Percentiles rank a stretch among this genome's conserved stretches.
Conservation (phyloP, 2,329 filamentous ascomycete genomes). For the Rasamsonia emersonii region DNA sequence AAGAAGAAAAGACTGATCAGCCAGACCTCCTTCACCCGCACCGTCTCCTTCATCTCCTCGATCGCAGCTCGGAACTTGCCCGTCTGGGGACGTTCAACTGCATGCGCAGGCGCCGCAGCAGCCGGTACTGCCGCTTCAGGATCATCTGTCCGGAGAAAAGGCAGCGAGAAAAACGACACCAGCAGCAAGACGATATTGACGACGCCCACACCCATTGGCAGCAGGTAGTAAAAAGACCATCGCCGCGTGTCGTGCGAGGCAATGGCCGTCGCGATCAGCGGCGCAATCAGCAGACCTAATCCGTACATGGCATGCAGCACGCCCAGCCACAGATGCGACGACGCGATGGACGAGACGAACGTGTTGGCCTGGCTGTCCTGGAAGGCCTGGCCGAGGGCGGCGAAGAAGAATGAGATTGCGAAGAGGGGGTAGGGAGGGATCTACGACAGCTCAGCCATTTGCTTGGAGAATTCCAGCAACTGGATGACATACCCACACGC, state of each 20-base stretch:
- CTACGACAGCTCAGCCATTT: constrained; percentile 50
- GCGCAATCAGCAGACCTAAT: constrained; percentile 48
- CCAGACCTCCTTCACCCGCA: constrained; percentile 37
- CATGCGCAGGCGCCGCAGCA: too few species aligned
- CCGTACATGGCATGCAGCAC: constrained; percentile 58
- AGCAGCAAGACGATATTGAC: constrained; percentile 42
- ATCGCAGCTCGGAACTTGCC: constrained; percentile 10
- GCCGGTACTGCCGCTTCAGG: not conserved
- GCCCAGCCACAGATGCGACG: constrained; percentile 52
- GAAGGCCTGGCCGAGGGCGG: constrained; percentile 52
- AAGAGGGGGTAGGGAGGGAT: constrained; percentile 50
- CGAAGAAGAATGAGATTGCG: constrained; percentile 49
- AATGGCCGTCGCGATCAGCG: constrained; percentile 47
- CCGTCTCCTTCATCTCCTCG: constrained; percentile 17
- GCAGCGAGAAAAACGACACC: constrained; percentile 42
- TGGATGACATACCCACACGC: too few species aligned
- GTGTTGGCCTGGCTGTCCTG: constrained; percentile 58
- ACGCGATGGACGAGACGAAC: constrained; percentile 45
- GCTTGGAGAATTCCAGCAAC: too few species aligned
- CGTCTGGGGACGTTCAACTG: not conserved
- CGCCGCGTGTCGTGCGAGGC: constrained; percentile 31
- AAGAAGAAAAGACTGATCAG: constrained; percentile 56
- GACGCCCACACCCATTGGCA: constrained; percentile 46
- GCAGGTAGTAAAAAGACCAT: constrained; percentile 51
- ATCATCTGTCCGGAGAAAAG: constrained; percentile 5